Evolutionary conservation across 768 basidiomycete species (phyloP).

Genomic region (Termitomyces sp.): DNA sequence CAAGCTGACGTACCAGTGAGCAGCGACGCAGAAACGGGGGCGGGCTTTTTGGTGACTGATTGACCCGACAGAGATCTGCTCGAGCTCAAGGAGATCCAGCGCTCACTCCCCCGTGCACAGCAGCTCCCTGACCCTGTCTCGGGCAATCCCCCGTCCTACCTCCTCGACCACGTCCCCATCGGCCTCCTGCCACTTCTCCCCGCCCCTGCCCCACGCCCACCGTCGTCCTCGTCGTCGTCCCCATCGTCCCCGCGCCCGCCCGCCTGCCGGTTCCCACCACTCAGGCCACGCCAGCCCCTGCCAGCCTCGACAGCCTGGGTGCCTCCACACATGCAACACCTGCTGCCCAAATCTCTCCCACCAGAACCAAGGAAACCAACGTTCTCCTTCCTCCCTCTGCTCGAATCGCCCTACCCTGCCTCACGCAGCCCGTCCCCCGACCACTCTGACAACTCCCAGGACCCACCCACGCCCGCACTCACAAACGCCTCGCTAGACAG

Average conservation of each 20-base stretch:
- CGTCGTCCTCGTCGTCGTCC: constrained; percentile 10
- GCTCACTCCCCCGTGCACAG: constrained; percentile 53
- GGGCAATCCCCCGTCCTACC: constrained; percentile 34
- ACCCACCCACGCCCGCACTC: constrained; percentile 31
- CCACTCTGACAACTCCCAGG: constrained; percentile 19
- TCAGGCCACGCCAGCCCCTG: constrained; percentile 1
- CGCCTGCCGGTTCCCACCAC: neutral
- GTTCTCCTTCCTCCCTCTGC: constrained; percentile 32
- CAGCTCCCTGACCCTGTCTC: constrained; percentile 42
- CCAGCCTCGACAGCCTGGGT: constrained; percentile 13
- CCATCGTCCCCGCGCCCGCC: constrained; percentile 6
- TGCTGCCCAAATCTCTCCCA: constrained; percentile 17
- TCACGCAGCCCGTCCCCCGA: constrained; percentile 15
- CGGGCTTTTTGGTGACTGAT: constrained; percentile 12
- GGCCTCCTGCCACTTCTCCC: constrained; percentile 53
- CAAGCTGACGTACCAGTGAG: constrained; percentile 65
- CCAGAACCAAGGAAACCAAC: constrained; percentile 21
- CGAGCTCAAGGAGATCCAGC: constrained; percentile 66
- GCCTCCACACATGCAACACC: constrained; percentile 26
- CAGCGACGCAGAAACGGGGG: constrained; percentile 14
- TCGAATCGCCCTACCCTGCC: constrained; percentile 25
- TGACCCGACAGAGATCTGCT: constrained; percentile 46
- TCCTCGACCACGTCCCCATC: constrained; percentile 55
- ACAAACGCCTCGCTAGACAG: constrained; percentile 33
- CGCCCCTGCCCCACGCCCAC: constrained; percentile 8